Evolutionary conservation across 2,329 filamentous ascomycete genomes (phyloP).

Genomic region (Cordyceps cicadae): DNA sequence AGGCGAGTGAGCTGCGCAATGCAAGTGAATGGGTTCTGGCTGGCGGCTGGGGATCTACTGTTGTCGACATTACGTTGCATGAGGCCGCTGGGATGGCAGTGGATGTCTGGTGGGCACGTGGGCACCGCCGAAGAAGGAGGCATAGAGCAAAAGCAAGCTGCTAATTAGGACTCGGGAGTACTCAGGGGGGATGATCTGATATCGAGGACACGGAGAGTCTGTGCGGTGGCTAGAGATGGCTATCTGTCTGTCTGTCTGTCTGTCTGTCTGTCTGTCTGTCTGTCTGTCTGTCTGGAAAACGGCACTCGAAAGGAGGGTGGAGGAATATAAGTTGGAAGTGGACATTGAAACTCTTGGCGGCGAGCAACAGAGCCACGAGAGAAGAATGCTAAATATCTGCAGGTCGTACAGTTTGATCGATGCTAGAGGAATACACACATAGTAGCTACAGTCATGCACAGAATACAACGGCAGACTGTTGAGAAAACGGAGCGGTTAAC

Average conservation of each 20-base stretch:
- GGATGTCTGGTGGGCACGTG: not conserved
- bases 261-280: no score
- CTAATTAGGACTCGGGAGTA: not conserved
- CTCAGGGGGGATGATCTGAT: not conserved
- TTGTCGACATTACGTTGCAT: conserved; percentile 2
- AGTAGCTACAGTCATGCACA: not conserved
- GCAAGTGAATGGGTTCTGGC: conserved; percentile 1
- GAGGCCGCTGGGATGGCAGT: not conserved
- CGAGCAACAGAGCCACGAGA: not conserved
- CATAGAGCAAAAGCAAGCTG: not conserved
- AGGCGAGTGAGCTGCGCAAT: conserved; percentile 1
- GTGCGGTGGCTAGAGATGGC: not conserved
- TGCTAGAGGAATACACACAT: not conserved
- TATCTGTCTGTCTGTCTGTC: no score
- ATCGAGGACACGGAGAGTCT: not conserved
- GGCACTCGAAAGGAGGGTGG: not conserved
- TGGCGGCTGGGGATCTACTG: conserved; percentile 1
- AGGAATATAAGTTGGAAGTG: not conserved
- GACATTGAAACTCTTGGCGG: not conserved
- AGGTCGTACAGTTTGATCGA: not conserved
- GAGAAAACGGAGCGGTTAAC: not conserved
- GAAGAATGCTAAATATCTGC: not conserved
- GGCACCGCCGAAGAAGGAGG: not conserved
- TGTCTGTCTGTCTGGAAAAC: not conserved
- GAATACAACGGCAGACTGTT: not conserved